A percentile compares a stretch with the other conserved stretches of the same genome.
These are phyloP conservation scores for Mycena olivaceomarginata DNA, from an alignment of 768 basidiomycete species.

Conservation along the genomic window DNA sequence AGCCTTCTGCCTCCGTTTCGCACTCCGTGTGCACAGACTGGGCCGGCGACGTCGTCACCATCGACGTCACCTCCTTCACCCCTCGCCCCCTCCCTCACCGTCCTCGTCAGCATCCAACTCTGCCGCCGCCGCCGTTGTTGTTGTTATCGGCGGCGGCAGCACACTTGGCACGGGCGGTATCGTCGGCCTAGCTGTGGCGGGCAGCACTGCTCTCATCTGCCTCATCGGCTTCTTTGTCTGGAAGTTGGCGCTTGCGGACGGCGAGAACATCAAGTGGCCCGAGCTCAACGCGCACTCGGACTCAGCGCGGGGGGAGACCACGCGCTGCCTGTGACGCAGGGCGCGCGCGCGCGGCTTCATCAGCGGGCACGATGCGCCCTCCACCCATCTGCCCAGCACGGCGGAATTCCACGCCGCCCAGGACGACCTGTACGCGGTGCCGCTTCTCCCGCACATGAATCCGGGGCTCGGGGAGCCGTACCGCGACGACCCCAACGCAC, in stretches of 20 bases:
- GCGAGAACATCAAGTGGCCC: conserved; percentile 94
- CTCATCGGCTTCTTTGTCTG: conserved; percentile 87
- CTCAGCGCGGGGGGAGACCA: conserved; percentile 65
- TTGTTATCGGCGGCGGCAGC: conserved; percentile 7
- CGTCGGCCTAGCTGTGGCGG: conserved; percentile 87
- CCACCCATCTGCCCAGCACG: conserved; percentile 69
- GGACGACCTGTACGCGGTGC: conserved; percentile 88
- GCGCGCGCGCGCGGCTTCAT: conserved; percentile 83
- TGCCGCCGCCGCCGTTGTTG: background rate
- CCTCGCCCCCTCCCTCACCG: background rate
- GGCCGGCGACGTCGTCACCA: conserved; percentile 48
- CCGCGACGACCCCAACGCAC: conserved; percentile 77
- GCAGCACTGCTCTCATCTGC: conserved; percentile 83
- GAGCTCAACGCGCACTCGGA: conserved; percentile 81
- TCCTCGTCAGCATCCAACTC: background rate
- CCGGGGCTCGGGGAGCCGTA: conserved; percentile 84
- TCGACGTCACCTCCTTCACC: background rate
- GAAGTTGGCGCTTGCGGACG: conserved; percentile 91
- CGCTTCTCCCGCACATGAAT: conserved; percentile 88
- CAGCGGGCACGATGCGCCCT: conserved; percentile 65
- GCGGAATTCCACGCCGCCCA: conserved; percentile 64
- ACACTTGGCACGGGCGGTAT: conserved; percentile 83
- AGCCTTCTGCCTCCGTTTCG: conserved; percentile 22
- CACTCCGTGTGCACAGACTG: conserved; percentile 42
- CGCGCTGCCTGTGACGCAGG: conserved; percentile 78